Percentiles rank a stretch among this genome's conserved stretches.
phyloP scores from a whole-genome alignment of 495 filamentous ascomycete species.

The Penicillium lividum region DNA sequence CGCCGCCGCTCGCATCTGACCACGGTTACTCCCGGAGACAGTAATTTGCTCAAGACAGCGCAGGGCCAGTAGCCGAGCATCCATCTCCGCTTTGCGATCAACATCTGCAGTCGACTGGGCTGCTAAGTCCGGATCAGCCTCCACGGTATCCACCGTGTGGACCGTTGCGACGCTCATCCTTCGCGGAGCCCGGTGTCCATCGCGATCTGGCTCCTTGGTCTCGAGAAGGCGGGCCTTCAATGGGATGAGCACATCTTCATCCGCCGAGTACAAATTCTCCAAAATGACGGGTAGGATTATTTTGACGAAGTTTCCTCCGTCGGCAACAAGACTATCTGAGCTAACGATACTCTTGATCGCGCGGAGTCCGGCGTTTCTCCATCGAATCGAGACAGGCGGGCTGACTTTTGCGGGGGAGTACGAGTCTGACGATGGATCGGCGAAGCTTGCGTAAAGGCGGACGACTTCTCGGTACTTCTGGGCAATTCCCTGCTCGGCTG shows the following conservation, averaged over 20 bases:
- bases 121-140: conserved; percentile 70
- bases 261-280: conserved; percentile 78
- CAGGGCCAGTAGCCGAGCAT: conserved; percentile 79
- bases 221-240: conserved; percentile 61
- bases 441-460: conserved; percentile 73
- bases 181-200: conserved; percentile 52
- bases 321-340: conserved; percentile 72
- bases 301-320: conserved; percentile 70
- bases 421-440: conserved; percentile 41
- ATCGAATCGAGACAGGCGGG: conserved; percentile 76
- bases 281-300: conserved; percentile 79
- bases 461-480: conserved; percentile 81
- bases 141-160: conserved; percentile 63
- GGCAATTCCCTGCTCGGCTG: conserved; percentile 79
- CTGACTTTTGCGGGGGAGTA: conserved; percentile 48
- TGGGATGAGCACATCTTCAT: conserved; percentile 64
- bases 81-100: conserved; percentile 82
- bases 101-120: conserved; percentile 76
- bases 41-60: conserved; percentile 82
- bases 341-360: conserved; percentile 77
- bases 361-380: conserved; percentile 75
- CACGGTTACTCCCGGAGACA: conserved; percentile 65
- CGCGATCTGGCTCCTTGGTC: conserved; percentile 65
- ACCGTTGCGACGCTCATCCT: conserved; percentile 80
- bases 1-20: conserved; percentile 75